These are phyloP conservation scores for Auricularia auricula-judae DNA, from an alignment of 768 basidiomycete genomes.

Conservation along the genomic window DNA sequence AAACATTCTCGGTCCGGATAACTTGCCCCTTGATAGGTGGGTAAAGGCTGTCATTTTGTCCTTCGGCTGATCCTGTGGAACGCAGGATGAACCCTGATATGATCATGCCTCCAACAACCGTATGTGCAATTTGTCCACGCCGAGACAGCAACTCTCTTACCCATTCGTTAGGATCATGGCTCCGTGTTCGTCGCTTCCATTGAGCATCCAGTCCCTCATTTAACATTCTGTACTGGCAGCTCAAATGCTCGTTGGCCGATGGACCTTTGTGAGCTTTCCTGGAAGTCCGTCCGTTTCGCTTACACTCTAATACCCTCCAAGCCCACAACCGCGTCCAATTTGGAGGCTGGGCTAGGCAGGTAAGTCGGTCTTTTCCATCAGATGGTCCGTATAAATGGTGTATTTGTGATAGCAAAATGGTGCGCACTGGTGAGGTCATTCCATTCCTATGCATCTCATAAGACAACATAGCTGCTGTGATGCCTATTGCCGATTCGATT, in stretches of 20 bases:
- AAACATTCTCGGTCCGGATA: slow-evolving; percentile 44
- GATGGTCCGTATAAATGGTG: neutral
- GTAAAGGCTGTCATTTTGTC: neutral
- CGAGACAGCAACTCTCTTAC: neutral
- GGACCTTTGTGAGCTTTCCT: slow-evolving; percentile 18
- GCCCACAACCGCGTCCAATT: slow-evolving; percentile 48
- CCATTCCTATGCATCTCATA: too few relatives aligned
- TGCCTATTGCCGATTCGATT: slow-evolving; percentile 12
- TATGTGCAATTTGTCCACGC: slow-evolving; percentile 21
- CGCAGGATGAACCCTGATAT: slow-evolving; percentile 47
- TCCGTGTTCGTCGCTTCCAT: neutral
- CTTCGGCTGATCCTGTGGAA: slow-evolving; percentile 4
- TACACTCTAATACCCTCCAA: too few relatives aligned
- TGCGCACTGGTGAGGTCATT: too few relatives aligned
- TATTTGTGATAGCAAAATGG: too few relatives aligned
- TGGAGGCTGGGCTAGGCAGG: slow-evolving; percentile 59
- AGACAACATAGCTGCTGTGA: too few relatives aligned
- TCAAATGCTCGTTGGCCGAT: slow-evolving; percentile 55
- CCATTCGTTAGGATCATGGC: slow-evolving; percentile 20
- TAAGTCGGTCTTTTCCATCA: slow-evolving; percentile 32
- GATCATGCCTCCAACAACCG: slow-evolving; percentile 57
- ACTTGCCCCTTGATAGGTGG: slow-evolving; percentile 35
- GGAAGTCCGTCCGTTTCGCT: too few relatives aligned
- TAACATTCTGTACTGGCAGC: neutral
- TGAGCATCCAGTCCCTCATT: neutral